A percentile compares a stretch with the other conserved stretches of the same genome.
These are phyloP conservation scores for Afroboletus lepidellus DNA, from an alignment of 1,284 basidiomycete genomes.

Conservation along the genomic window DNA sequence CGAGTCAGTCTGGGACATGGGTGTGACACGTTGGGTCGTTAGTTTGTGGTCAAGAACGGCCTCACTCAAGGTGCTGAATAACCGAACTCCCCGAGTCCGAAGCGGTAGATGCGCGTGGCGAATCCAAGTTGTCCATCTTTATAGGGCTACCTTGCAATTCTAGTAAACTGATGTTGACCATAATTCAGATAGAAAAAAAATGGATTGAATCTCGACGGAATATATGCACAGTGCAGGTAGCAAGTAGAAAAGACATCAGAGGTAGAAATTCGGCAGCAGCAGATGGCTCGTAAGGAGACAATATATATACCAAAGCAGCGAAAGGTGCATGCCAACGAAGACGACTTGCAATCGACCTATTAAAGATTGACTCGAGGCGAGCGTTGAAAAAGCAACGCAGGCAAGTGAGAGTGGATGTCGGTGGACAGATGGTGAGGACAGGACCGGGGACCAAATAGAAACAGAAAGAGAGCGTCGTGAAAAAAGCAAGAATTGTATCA, in stretches of 20 bases:
- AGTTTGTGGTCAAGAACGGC: slow-evolving; percentile 1
- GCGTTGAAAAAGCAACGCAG: slow-evolving; percentile 38
- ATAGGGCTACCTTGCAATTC: slow-evolving; percentile 4
- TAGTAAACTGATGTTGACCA: slow-evolving; percentile 1
- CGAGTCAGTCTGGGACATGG: slow-evolving; percentile 47
- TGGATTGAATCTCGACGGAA: slow-evolving; percentile 30
- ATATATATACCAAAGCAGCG: slow-evolving; percentile 42
- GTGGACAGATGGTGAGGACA: slow-evolving; percentile 36
- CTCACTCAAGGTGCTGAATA: background rate
- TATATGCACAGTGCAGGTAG: slow-evolving; percentile 35
- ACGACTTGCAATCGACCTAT: slow-evolving; percentile 38
- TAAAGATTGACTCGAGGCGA: slow-evolving; percentile 64
- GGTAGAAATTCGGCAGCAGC: slow-evolving; percentile 27
- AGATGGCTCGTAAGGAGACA: slow-evolving; percentile 32
- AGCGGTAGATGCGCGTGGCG: slow-evolving; percentile 1
- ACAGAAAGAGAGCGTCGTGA: slow-evolving; percentile 24
- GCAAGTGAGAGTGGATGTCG: slow-evolving; percentile 53
- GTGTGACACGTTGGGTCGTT: background rate
- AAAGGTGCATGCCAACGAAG: slow-evolving; percentile 26
- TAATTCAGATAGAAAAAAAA: slow-evolving; percentile 10
- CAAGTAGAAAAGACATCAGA: slow-evolving; percentile 25
- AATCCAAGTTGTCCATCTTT: background rate
- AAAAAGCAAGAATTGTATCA: slow-evolving; percentile 27
- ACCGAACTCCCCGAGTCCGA: background rate
- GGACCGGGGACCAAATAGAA: slow-evolving; percentile 26